Percentiles rank a stretch among this genome's conserved stretches.
Conservation (phyloP, 305 asterid genomes). For the Plantago coronopus region DNA sequence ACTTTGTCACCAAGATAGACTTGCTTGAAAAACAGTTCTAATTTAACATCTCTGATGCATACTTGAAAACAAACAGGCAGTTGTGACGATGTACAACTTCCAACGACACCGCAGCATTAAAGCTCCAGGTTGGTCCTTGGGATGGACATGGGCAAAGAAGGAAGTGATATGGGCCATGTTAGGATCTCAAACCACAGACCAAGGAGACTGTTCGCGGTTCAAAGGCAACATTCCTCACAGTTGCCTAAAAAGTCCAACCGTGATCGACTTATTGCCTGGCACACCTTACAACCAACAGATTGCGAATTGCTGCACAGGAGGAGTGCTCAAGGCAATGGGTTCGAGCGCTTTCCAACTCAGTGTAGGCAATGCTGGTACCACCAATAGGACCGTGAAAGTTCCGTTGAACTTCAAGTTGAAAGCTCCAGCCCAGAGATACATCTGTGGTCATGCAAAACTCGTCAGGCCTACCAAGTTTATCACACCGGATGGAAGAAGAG, state of each 20-base stretch:
- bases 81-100: slow-evolving; percentile 54
- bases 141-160: slow-evolving; percentile 75
- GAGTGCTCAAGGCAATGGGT: slow-evolving; percentile 51
- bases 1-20: no score
- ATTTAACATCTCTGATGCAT: not conserved
- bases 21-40: no score
- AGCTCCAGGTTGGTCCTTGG: slow-evolving; percentile 67
- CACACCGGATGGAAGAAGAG: slow-evolving; percentile 49
- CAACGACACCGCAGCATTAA: slow-evolving; percentile 58
- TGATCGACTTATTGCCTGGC: slow-evolving; percentile 57
- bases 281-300: slow-evolving; percentile 67
- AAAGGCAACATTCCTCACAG: slow-evolving; percentile 60
- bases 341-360: slow-evolving; percentile 61
- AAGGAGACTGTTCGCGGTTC: slow-evolving; percentile 64
- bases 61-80: slow-evolving; percentile 37
- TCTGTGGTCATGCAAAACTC: slow-evolving; percentile 56
- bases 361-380: slow-evolving; percentile 63
- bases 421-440: slow-evolving; percentile 66
- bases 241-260: slow-evolving; percentile 54
- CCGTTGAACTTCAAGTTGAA: slow-evolving; percentile 61
- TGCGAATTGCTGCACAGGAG: slow-evolving; percentile 68
- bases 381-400: slow-evolving; percentile 52
- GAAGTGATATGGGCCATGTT: slow-evolving; percentile 64
- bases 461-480: slow-evolving; percentile 50
- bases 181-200: slow-evolving; percentile 63